These are phyloP conservation scores for Chalciporus piperatus DNA, from an alignment of 768 basidiomycete species.

Conservation along the genomic window DNA sequence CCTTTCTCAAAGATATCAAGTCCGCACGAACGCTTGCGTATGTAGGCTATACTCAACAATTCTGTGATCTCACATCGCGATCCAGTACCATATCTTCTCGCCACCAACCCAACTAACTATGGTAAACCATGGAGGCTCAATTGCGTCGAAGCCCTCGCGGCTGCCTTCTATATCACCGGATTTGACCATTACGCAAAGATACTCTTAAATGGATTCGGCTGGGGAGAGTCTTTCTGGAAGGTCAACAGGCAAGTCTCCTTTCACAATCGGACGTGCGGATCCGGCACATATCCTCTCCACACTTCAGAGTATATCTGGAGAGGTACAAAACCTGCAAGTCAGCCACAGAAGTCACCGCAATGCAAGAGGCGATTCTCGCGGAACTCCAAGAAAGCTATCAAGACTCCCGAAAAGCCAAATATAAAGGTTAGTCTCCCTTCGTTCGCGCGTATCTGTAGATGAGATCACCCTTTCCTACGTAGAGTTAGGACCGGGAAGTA, in stretches of 20 bases:
- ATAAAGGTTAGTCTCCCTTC: constrained; percentile 41
- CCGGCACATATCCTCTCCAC: not conserved
- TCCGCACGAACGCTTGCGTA: constrained; percentile 87
- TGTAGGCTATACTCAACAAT: constrained; percentile 30
- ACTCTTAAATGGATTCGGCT: constrained; percentile 79
- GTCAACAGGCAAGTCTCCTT: constrained; percentile 63
- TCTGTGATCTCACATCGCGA: not conserved
- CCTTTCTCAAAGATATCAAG: constrained; percentile 93
- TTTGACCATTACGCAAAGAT: constrained; percentile 78
- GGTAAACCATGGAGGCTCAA: constrained; percentile 96
- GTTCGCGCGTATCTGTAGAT: not conserved
- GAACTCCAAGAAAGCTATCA: constrained; percentile 65
- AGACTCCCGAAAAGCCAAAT: constrained; percentile 44
- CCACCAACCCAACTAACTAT: constrained; percentile 97
- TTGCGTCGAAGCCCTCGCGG: constrained; percentile 92
- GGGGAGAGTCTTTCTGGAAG: constrained; percentile 85
- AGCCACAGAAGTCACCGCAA: constrained; percentile 52
- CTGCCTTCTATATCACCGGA: constrained; percentile 92
- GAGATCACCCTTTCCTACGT: not conserved
- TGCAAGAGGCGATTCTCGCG: constrained; percentile 67
- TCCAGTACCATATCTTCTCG: constrained; percentile 90
- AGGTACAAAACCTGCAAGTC: constrained; percentile 72
- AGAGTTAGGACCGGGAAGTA: constrained; percentile 30
- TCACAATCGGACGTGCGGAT: not conserved
- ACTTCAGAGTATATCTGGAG: constrained; percentile 49